phyloP scores from a whole-genome alignment of 108 stramenopile genomes.

The Nitzschia sp. region DNA sequence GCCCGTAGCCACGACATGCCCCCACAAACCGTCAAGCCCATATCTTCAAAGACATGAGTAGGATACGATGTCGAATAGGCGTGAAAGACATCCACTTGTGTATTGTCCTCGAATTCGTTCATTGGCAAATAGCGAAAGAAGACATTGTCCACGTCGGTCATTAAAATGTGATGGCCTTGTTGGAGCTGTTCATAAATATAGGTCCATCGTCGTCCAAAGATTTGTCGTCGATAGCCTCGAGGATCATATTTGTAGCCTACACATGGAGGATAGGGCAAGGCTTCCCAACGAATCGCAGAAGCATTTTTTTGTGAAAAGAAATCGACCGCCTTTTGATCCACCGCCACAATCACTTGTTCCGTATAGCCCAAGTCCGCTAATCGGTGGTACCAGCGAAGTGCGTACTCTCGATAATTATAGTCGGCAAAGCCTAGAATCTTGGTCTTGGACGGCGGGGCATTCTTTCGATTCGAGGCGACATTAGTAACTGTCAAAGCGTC shows the following conservation, averaged over 20 bases:
- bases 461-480: too few species aligned
- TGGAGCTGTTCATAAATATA: conserved; percentile 37
- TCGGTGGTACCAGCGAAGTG: conserved; percentile 51
- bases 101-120: conserved; percentile 25
- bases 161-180: conserved; percentile 37
- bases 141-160: conserved; percentile 59
- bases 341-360: conserved; percentile 29
- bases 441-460: background rate
- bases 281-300: conserved; percentile 6
- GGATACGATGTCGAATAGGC: conserved; percentile 51
- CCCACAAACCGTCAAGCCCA: conserved; percentile 52
- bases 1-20: conserved; percentile 52
- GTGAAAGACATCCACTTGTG: conserved; percentile 37
- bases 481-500: too few species aligned
- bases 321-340: conserved; percentile 14
- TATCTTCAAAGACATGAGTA: conserved; percentile 22
- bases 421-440: conserved; percentile 60
- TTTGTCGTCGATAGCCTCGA: conserved; percentile 9
- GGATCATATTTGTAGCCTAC: background rate
- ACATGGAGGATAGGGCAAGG: conserved; percentile 11
- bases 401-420: conserved; percentile 33
- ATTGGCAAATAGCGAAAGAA: conserved; percentile 33
- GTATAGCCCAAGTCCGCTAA: conserved; percentile 38
- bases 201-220: conserved; percentile 35
- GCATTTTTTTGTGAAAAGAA: conserved; percentile 1